phyloP scores from a whole-genome alignment of 371 early-diverging fungal species.

The Saksenaea vasiformis region DNA sequence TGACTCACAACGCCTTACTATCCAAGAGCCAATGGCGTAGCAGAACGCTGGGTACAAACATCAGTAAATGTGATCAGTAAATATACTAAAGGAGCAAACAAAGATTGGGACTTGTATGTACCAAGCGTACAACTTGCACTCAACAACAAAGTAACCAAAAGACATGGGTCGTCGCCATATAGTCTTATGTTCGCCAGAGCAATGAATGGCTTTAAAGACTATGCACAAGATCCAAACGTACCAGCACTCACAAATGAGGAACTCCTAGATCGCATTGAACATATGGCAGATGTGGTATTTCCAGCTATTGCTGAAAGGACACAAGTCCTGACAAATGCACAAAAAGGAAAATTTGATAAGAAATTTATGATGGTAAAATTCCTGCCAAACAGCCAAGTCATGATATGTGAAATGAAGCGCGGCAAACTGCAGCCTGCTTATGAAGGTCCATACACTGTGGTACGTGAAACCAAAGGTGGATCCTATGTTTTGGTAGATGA shows the following conservation, averaged over 20 bases:
- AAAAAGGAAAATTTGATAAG: background rate
- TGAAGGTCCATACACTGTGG: conserved; percentile 9
- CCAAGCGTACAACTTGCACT: conserved; percentile 21
- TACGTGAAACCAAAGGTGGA: conserved; percentile 13
- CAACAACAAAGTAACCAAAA: background rate
- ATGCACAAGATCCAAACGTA: background rate
- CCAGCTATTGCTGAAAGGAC: too few species aligned
- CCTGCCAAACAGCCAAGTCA: too few species aligned
- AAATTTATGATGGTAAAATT: conserved; percentile 2
- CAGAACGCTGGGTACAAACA: conserved; percentile 23
- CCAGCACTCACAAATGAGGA: background rate
- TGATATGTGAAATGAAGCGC: too few species aligned
- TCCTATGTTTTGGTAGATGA: conserved; percentile 11
- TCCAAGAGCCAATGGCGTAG: too few species aligned
- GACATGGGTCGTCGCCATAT: conserved; percentile 8
- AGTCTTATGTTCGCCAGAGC: conserved; percentile 19
- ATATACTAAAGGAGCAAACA: background rate
- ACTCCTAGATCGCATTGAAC: background rate
- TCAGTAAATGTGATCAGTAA: conserved; percentile 11
- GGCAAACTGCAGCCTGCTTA: too few species aligned
- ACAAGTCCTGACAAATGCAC: background rate
- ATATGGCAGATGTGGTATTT: conserved; percentile 11
- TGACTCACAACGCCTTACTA: conserved; percentile 19
- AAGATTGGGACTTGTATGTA: conserved; percentile 26
- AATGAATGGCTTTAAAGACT: conserved; percentile 16